Percentiles rank a stretch among this genome's conserved stretches.
Conservation (phyloP, 2,329 filamentous ascomycete genomes). For the Trichophyton equinum region DNA sequence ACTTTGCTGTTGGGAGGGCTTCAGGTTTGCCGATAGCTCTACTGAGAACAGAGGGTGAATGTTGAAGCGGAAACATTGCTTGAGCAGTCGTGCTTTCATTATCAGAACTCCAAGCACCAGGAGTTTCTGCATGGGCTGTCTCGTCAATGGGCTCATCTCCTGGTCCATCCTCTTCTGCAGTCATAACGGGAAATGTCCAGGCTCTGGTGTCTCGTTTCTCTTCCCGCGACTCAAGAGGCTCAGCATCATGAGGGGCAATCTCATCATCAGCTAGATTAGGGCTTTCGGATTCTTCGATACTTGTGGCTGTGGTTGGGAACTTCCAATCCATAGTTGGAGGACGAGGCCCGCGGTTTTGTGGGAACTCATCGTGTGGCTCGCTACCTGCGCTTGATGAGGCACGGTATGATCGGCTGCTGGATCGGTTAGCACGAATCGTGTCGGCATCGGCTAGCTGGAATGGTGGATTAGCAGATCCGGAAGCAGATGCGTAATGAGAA, state of each 20-base stretch:
- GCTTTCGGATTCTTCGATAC: conserved; percentile 5
- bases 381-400: conserved; percentile 24
- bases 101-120: not conserved
- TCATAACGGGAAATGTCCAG: conserved; percentile 43
- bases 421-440: conserved; percentile 45
- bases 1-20: no score
- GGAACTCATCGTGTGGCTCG: conserved; percentile 20
- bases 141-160: conserved; percentile 7
- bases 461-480: conserved; percentile 38
- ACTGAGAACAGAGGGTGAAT: conserved; percentile 2
- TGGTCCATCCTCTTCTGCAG: conserved; percentile 14
- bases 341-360: conserved; percentile 26
- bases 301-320: conserved; percentile 22
- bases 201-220: conserved; percentile 36
- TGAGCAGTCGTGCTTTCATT: conserved; percentile 4
- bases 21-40: not conserved
- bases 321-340: conserved; percentile 38
- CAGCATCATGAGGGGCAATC: conserved; percentile 7
- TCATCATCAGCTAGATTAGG: conserved; percentile 1
- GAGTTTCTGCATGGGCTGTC: not conserved
- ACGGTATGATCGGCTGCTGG: conserved; percentile 34
- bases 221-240: conserved; percentile 7
- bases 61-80: conserved; percentile 7
- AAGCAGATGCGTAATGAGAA: conserved; percentile 39
- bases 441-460: conserved; percentile 41